Conservation (phyloP, 441 rosid genomes). For the Raphanus hybrid region DNA sequence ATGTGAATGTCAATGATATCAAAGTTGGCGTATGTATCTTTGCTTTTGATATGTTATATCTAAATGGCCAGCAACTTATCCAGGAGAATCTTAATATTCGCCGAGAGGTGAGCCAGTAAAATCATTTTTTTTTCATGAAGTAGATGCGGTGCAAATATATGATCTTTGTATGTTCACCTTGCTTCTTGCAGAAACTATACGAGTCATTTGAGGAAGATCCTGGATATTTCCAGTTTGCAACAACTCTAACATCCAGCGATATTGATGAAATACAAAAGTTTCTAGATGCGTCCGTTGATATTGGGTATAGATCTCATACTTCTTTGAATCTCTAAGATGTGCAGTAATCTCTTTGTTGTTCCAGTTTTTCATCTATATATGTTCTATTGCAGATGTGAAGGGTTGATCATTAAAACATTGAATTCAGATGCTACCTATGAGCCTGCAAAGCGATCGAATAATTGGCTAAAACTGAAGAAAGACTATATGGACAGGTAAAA, state of each 20-base stretch:
- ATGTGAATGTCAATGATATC: constrained; percentile 77
- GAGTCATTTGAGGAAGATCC: constrained; percentile 81
- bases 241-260: constrained; percentile 81
- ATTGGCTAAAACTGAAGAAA: constrained; percentile 74
- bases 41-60: constrained; percentile 88
- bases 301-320: constrained; percentile 62
- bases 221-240: constrained; percentile 88
- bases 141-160: constrained; percentile 17
- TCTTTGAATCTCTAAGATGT: constrained; percentile 34
- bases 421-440: constrained; percentile 92
- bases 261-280: constrained; percentile 91
- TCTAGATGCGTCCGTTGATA: constrained; percentile 81
- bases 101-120: constrained; percentile 64
- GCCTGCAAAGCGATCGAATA: constrained; percentile 89
- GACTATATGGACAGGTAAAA: no score
- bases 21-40: constrained; percentile 89
- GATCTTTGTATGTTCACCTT: constrained; percentile 21
- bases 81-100: constrained; percentile 75
- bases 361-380: constrained; percentile 15
- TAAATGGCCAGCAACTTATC: constrained; percentile 77
- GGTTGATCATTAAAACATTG: constrained; percentile 92
- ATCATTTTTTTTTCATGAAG: constrained; percentile 10
- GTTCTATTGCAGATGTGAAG: constrained; percentile 84
- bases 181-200: constrained; percentile 66
- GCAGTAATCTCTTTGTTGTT: not conserved